Base-by-base conservation (phyloP, 2,329 filamentous ascomycete species). In the Paecilomyces formosus region DNA sequence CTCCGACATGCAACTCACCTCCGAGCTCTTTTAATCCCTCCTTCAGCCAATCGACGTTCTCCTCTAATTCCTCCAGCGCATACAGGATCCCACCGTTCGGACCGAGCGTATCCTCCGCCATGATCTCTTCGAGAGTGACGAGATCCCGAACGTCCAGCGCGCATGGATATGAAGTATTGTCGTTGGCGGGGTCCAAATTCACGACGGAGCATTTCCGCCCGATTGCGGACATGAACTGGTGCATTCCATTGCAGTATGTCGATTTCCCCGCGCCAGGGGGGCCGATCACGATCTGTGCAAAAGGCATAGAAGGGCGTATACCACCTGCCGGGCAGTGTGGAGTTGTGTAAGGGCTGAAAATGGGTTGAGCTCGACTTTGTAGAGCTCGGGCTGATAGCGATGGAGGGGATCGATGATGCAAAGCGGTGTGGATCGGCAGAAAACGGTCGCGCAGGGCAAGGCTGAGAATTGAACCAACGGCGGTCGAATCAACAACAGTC, bases 171-270 rank as follows among this genome's bases (percentile, higher is more conserved):
- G 85, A 89, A 1, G 92, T 94, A 60, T 88, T 87, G 70, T 97
- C 93, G 79, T 99, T 99, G 57, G 94, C 94, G 26, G 94, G 94
- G 76, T 99, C 94, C 64, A 99, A 87, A 72, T 99, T 99, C 60
- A 97, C 90, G 39, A 97, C 87, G 15, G 91, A 95, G 79, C 91
- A 96, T 74, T 95, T 92, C 58, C 94, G 88, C 61, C 92, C 92
- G 72, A 99, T 96, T 63, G 94, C 93, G 64, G 88, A 88, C 82
- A 97, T 88, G 78, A 99, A 99, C 78, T 99, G 94, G 71, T 97
- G 90, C 89, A 99, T 96, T 71, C 94, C 94, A 85, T 97, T 91
- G 80, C 93, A 97, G 74, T 96, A 97, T 7, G 94, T 99, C 64
- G 92, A 97, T 79, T 99, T 99, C 61, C 94, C 94, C 30, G 92